Conservation (phyloP, 495 filamentous ascomycete genomes). For the Neurospora sublineolata region DNA sequence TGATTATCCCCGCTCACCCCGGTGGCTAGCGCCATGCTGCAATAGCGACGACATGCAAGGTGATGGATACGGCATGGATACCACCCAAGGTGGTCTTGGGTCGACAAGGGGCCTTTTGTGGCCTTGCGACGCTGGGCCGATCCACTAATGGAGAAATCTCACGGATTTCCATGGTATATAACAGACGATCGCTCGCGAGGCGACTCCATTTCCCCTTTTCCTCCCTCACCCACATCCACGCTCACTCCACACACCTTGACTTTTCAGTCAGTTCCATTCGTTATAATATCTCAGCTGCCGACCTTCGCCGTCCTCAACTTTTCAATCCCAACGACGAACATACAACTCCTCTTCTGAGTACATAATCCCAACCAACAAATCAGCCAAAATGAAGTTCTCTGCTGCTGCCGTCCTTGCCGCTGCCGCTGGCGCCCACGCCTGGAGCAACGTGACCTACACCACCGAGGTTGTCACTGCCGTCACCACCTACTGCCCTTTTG, state of each 20-base stretch:
- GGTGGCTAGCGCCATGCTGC: background rate
- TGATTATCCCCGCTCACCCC: background rate
- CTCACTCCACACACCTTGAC: conserved; percentile 35
- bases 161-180: conserved; percentile 28
- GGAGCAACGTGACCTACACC: conserved; percentile 42
- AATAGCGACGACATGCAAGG: background rate
- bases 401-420: conserved; percentile 44
- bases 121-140: background rate
- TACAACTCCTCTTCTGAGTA: conserved; percentile 24
- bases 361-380: conserved; percentile 33
- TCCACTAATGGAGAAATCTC: background rate
- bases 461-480: conserved; percentile 70
- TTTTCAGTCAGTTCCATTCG: conserved; percentile 52
- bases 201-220: conserved; percentile 21
- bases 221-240: conserved; percentile 37
- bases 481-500: conserved; percentile 76
- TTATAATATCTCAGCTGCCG: conserved; percentile 20
- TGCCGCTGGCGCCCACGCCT: conserved; percentile 51
- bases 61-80: background rate
- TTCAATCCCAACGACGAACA: conserved; percentile 12
- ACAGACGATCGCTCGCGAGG: conserved; percentile 15
- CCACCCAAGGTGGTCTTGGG: background rate
- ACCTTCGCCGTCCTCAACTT: background rate
- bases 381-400: conserved; percentile 82
- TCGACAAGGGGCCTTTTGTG: background rate